phyloP scores from a whole-genome alignment of 2,329 filamentous ascomycete species.

The Arthroderma uncinatum region DNA sequence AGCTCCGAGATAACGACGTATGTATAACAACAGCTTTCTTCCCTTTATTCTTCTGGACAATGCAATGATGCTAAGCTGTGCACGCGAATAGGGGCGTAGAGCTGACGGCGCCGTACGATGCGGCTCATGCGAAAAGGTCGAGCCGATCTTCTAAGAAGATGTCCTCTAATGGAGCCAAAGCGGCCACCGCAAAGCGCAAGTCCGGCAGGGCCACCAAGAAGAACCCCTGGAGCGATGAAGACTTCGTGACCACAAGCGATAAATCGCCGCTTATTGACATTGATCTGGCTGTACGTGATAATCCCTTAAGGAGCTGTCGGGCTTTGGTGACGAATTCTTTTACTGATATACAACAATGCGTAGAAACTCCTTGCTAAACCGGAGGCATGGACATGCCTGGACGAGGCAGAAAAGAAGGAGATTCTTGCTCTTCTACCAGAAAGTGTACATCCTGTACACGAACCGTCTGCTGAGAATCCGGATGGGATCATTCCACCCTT shows the following conservation, averaged over 20 bases:
- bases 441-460: slow-evolving; percentile 30
- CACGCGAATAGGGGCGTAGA: slow-evolving; percentile 9
- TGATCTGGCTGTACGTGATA: slow-evolving; percentile 30
- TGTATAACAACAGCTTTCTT: background rate
- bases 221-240: slow-evolving; percentile 30
- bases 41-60: background rate
- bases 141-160: slow-evolving; percentile 11
- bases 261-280: slow-evolving; percentile 28
- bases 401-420: slow-evolving; percentile 32
- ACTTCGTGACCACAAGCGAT: slow-evolving; percentile 29
- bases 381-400: slow-evolving; percentile 32
- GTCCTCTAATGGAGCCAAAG: slow-evolving; percentile 12
- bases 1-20: background rate
- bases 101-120: slow-evolving; percentile 18
- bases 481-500: slow-evolving; percentile 29
- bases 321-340: no score
- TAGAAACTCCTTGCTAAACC: slow-evolving; percentile 33
- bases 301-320: background rate
- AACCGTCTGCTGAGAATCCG: slow-evolving; percentile 21
- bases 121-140: slow-evolving; percentile 12
- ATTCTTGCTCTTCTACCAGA: slow-evolving; percentile 32
- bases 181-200: slow-evolving; percentile 23
- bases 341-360: background rate
- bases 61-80: slow-evolving; percentile 4
- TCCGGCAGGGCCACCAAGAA: slow-evolving; percentile 24